Evolutionary conservation across 441 rosid genomes (phyloP).

Genomic region (Heliophila coronopifolia): DNA sequence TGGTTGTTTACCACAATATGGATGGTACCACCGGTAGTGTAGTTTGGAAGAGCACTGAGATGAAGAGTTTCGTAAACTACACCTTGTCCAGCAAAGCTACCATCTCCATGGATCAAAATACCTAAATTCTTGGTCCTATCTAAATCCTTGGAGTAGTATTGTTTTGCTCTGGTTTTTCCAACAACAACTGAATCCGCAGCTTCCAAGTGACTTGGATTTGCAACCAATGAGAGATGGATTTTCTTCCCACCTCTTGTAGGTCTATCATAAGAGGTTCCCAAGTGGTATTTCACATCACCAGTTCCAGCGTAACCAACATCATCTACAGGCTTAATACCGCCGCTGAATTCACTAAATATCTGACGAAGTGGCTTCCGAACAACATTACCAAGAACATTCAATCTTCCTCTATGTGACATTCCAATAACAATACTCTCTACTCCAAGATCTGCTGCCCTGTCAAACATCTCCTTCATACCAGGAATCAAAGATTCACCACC

Average conservation of each 20-base stretch:
- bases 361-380: slow-evolving; percentile 89
- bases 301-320: slow-evolving; percentile 96
- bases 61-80: slow-evolving; percentile 94
- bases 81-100: slow-evolving; percentile 97
- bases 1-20: slow-evolving; percentile 97
- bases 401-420: slow-evolving; percentile 95
- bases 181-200: slow-evolving; percentile 95
- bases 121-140: slow-evolving; percentile 86
- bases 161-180: slow-evolving; percentile 96
- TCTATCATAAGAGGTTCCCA: slow-evolving; percentile 93
- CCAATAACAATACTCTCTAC: slow-evolving; percentile 96
- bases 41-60: slow-evolving; percentile 94
- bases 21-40: slow-evolving; percentile 89
- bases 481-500: slow-evolving; percentile 95
- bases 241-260: slow-evolving; percentile 95
- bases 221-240: slow-evolving; percentile 89
- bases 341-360: slow-evolving; percentile 88
- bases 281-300: slow-evolving; percentile 96
- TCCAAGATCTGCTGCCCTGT: slow-evolving; percentile 86
- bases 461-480: slow-evolving; percentile 99
- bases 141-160: slow-evolving; percentile 70
- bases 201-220: slow-evolving; percentile 97
- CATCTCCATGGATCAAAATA: slow-evolving; percentile 91
- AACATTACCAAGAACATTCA: slow-evolving; percentile 91
- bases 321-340: slow-evolving; percentile 80